Conservation (phyloP, 2,329 filamentous ascomycete species). For the Cordyceps tenuipes region DNA sequence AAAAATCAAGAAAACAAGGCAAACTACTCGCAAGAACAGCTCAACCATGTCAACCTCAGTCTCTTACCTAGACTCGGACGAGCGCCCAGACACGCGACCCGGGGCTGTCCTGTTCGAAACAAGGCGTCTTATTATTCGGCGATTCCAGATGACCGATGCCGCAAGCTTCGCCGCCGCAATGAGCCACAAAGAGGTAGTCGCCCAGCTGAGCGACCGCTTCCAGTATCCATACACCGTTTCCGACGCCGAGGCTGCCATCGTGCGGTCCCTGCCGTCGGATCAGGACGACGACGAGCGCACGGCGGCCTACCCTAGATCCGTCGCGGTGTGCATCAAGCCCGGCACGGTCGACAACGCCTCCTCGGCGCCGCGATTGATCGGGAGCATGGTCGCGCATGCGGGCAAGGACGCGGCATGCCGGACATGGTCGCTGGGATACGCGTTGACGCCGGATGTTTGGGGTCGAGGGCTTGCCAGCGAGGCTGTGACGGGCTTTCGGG, state of each 20-base stretch:
- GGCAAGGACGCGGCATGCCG: slow-evolving; percentile 24
- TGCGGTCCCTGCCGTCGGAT: slow-evolving; percentile 9
- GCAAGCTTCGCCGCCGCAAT: background rate
- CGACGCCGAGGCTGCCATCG: slow-evolving; percentile 22
- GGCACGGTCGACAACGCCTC: slow-evolving; percentile 20
- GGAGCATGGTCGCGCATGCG: slow-evolving; percentile 28
- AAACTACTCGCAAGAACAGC: no score
- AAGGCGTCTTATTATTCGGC: background rate
- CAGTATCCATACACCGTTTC: slow-evolving; percentile 20
- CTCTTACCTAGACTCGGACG: slow-evolving; percentile 8
- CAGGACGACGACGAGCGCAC: slow-evolving; percentile 9
- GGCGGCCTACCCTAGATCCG: slow-evolving; percentile 1
- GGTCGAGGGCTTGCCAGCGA: slow-evolving; percentile 30
- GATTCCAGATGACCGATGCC: background rate
- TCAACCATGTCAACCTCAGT: background rate
- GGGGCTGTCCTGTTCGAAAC: slow-evolving; percentile 5
- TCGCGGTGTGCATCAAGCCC: slow-evolving; percentile 8
- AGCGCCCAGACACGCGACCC: background rate
- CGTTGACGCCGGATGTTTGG: slow-evolving; percentile 29
- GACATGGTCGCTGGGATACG: slow-evolving; percentile 35
- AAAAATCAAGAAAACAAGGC: no score
- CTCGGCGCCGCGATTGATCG: slow-evolving; percentile 18
- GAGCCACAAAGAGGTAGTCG: background rate
- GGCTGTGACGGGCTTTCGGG: slow-evolving; percentile 23
- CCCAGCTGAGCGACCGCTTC: slow-evolving; percentile 4